Conservation (phyloP, 257 asterid species). For the Solanum tarapatanum region DNA sequence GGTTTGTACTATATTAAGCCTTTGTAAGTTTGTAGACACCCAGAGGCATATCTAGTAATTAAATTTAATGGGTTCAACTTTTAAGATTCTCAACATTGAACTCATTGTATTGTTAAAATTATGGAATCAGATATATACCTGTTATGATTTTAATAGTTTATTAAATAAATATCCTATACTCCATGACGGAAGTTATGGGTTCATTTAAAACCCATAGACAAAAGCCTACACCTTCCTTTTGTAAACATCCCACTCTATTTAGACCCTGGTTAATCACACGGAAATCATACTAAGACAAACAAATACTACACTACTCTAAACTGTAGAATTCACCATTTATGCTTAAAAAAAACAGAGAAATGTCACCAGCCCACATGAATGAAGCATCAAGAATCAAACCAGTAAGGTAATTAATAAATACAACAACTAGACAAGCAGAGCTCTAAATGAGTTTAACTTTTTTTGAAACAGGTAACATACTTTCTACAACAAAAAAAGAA, state of each 20-base stretch:
- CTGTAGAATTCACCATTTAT: neutral
- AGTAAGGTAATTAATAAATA: neutral
- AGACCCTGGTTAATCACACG: neutral
- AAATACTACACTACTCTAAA: neutral
- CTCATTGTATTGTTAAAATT: neutral
- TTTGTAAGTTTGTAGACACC: neutral
- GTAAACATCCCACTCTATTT: neutral
- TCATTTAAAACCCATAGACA: neutral
- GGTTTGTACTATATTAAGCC: neutral
- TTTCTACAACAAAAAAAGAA: neutral
- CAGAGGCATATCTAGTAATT: neutral
- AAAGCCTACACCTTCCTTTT: neutral
- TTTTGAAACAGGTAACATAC: neutral
- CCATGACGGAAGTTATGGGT: neutral
- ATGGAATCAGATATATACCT: neutral
- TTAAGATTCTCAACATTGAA: neutral
- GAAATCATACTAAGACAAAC: neutral
- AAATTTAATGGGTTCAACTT: neutral
- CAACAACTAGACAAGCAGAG: neutral
- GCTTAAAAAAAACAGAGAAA: neutral
- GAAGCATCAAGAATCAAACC: neutral
- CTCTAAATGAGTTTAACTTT: neutral
- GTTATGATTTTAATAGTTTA: neutral
- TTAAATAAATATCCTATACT: no score
- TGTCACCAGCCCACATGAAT: neutral